Conservation (phyloP, 1,284 basidiomycete genomes). For the Cryptococcus sp. region DNA sequence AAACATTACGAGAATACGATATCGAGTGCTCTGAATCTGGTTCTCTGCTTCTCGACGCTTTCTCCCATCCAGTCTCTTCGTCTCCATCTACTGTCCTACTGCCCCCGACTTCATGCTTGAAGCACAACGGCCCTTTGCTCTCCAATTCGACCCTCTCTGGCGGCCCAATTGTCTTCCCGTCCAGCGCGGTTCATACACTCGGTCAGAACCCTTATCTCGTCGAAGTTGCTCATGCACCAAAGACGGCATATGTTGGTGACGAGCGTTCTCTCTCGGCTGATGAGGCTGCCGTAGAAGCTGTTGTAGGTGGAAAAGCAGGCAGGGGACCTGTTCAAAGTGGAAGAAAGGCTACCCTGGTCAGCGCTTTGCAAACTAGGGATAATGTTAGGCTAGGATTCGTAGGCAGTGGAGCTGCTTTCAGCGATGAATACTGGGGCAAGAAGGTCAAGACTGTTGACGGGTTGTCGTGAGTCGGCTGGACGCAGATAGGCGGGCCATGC, state of each 20-base stretch:
- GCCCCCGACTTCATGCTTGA: slow-evolving; percentile 63
- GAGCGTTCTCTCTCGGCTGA: slow-evolving; percentile 60
- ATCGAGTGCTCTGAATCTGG: slow-evolving; percentile 52
- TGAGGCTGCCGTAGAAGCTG: slow-evolving; percentile 57
- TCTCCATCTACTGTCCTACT: slow-evolving; percentile 54
- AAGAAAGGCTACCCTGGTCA: slow-evolving; percentile 67
- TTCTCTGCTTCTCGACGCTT: slow-evolving; percentile 50
- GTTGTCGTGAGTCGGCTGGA: slow-evolving; percentile 13
- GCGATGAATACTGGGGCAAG: slow-evolving; percentile 48
- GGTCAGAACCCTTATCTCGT: slow-evolving; percentile 75
- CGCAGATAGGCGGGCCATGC: not conserved
- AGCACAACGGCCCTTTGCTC: slow-evolving; percentile 40
- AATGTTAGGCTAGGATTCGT: slow-evolving; percentile 76
- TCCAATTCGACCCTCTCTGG: slow-evolving; percentile 29
- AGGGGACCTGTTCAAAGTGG: slow-evolving; percentile 65
- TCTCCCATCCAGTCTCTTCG: slow-evolving; percentile 26
- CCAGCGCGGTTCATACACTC: slow-evolving; percentile 65
- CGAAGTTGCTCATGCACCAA: slow-evolving; percentile 72
- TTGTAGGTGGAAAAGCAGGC: slow-evolving; percentile 61
- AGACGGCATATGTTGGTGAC: slow-evolving; percentile 54
- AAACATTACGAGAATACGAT: slow-evolving; percentile 55
- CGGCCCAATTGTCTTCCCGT: slow-evolving; percentile 58
- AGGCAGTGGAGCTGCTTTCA: slow-evolving; percentile 75
- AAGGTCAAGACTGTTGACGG: slow-evolving; percentile 30
- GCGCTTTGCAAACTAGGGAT: slow-evolving; percentile 79